Evolutionary conservation across 768 basidiomycete species (phyloP), one percentile per base, ranked within the genome.

Genomic region (Lactarius sp.): DNA sequence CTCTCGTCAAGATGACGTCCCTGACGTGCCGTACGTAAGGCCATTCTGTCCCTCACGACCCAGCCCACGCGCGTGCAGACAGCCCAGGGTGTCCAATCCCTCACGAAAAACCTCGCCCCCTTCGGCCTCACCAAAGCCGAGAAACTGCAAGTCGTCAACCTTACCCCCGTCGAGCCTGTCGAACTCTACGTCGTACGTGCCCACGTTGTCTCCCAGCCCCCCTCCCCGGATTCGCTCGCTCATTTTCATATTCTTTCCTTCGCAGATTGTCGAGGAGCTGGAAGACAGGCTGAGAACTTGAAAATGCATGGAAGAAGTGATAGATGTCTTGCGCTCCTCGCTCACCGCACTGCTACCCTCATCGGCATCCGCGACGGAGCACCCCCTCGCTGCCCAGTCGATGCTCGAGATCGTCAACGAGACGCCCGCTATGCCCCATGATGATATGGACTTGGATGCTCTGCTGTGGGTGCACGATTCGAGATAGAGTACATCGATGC

Each of bases 121-220:
- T 89, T 85, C 66, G 80, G 82, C 36, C 77, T 98, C 65, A 95
- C 94, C 1, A 97, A 95, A 69, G 85, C 89, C 2, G 95, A 98
- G 78, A 93, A 94, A 71, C 79, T 97, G 3, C 92, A 95, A 70
- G 81, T 97, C 37, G 86, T 92, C n/a, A 97, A 98, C 80, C 80
- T 96, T 6, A 88, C 87, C 0, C 78, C 85, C 1, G 86, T 84
- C 7, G 80, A 85, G 52, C 78, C 85, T 0, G 91, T 96, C 31
- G 92, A 94, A 72, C 83, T 97, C 31, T 95, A 97, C 70, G 88
- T 92, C 61, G 94, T 95, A 67, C 51, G 92, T 81, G 34, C 63
- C 41, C 1, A 27, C 27, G 2, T 37, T 10, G n/a, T 39, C 34
- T 36, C 13, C 20, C 44, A 27, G 27, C 12, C 20, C 42, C 42